A percentile compares a stretch with the other conserved stretches of the same genome.
These are phyloP conservation scores for Neurospora sp. DNA, from an alignment of 2,329 filamentous ascomycete species.

Conservation along the genomic window DNA sequence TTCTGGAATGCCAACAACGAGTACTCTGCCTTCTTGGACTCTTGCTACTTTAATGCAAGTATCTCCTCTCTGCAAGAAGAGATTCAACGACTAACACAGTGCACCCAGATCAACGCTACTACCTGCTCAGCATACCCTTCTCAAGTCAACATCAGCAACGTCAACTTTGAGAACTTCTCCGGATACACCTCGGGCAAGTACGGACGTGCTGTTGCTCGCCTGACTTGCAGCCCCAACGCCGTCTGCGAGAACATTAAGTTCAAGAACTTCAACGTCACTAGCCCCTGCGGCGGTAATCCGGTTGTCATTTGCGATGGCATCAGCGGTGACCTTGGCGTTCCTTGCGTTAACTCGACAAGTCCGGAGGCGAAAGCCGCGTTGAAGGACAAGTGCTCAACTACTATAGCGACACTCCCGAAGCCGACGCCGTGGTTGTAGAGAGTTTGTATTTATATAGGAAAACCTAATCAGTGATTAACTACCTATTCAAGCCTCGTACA, in stretches of 20 bases:
- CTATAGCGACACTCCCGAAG: constrained; percentile 9
- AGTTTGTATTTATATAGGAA: neutral
- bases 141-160: constrained; percentile 47
- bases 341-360: constrained; percentile 27
- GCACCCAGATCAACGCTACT: constrained; percentile 27
- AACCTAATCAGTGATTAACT: neutral
- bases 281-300: constrained; percentile 32
- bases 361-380: constrained; percentile 23
- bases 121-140: constrained; percentile 44
- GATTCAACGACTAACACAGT: neutral
- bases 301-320: constrained; percentile 42
- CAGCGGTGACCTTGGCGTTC: constrained; percentile 24
- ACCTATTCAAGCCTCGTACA: neutral
- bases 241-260: constrained; percentile 46
- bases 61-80: neutral
- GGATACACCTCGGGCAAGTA: constrained; percentile 47
- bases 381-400: constrained; percentile 21
- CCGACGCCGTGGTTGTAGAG: constrained; percentile 9
- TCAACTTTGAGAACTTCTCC: constrained; percentile 47
- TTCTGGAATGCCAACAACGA: constrained; percentile 50
- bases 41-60: constrained; percentile 51
- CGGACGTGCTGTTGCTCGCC: constrained; percentile 41
- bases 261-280: constrained; percentile 43
- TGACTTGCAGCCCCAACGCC: constrained; percentile 42
- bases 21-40: constrained; percentile 46